phyloP scores from a whole-genome alignment of 345 rosid genomes.

The Adansonia digitata region DNA sequence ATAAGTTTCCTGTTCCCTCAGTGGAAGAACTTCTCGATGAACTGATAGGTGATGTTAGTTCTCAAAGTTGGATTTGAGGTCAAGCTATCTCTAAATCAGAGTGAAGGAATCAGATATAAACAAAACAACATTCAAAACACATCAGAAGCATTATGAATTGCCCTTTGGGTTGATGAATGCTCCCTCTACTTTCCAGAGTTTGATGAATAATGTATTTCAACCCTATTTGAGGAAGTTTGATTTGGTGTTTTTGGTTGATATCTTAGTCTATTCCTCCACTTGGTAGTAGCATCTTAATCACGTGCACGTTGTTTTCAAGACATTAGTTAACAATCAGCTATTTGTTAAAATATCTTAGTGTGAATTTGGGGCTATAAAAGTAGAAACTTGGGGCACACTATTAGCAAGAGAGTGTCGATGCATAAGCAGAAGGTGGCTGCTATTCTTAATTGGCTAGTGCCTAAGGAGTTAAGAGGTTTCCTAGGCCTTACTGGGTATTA shows the following conservation, averaged over 20 bases:
- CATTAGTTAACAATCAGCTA: background rate
- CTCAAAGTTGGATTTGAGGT: background rate
- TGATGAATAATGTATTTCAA: no score
- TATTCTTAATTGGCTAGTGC: no score
- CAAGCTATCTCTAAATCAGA: background rate
- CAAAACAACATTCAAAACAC: background rate
- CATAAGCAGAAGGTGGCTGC: no score
- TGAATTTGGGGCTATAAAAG: background rate
- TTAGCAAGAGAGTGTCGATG: no score
- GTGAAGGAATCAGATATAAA: no score
- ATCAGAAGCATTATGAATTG: background rate
- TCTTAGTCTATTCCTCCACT: background rate
- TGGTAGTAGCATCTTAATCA: background rate
- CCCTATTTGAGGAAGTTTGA: background rate
- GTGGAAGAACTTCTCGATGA: background rate
- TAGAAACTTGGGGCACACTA: background rate
- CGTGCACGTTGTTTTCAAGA: background rate
- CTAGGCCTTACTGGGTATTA: no score
- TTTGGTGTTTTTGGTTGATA: background rate
- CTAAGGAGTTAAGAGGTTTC: no score
- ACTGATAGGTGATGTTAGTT: accelerated
- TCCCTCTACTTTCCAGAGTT: no score
- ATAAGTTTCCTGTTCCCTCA: no score
- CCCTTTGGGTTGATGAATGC: background rate
- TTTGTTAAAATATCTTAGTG: background rate